phyloP scores from a whole-genome alignment of 495 filamentous ascomycete genomes.

The Lentithecium fluviatile region DNA sequence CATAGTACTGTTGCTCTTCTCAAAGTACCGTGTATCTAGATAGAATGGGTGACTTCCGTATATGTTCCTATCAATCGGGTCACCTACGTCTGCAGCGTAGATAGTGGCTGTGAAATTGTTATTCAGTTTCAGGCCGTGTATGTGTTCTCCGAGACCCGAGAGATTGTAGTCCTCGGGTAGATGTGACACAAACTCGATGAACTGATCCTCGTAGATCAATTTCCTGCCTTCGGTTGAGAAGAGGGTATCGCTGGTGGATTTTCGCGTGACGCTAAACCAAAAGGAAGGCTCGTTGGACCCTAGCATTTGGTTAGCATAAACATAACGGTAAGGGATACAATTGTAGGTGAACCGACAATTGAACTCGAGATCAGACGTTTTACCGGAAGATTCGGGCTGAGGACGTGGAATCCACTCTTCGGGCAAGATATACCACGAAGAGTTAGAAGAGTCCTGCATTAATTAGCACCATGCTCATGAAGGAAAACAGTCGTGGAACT shows the following conservation, averaged over 20 bases:
- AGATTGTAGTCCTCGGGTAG: constrained; percentile 63
- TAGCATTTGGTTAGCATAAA: not conserved
- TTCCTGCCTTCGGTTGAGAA: constrained; percentile 58
- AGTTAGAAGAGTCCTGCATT: constrained; percentile 54
- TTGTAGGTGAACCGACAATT: too few relatives aligned
- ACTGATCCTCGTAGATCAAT: constrained; percentile 64
- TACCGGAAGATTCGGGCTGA: constrained; percentile 45
- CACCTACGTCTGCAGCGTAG: constrained; percentile 67
- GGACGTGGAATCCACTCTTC: constrained; percentile 63
- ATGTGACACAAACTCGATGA: constrained; percentile 59
- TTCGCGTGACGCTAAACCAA: constrained; percentile 57
- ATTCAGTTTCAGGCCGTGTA: constrained; percentile 58
- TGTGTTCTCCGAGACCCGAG: constrained; percentile 62
- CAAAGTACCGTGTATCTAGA: constrained; percentile 64
- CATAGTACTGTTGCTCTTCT: constrained; percentile 53
- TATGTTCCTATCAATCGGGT: constrained; percentile 59
- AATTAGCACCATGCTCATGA: not conserved
- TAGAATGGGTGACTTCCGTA: constrained; percentile 65
- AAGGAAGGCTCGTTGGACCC: constrained; percentile 62
- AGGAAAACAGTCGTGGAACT: constrained; percentile 2
- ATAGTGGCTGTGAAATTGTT: constrained; percentile 64
- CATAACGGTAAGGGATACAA: too few relatives aligned
- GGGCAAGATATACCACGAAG: constrained; percentile 66
- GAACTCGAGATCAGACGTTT: constrained; percentile 55
- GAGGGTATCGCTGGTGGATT: constrained; percentile 56